These are phyloP conservation scores for Syzygium syzygioides DNA, from an alignment of 441 rosid species.

Conservation along the genomic window DNA sequence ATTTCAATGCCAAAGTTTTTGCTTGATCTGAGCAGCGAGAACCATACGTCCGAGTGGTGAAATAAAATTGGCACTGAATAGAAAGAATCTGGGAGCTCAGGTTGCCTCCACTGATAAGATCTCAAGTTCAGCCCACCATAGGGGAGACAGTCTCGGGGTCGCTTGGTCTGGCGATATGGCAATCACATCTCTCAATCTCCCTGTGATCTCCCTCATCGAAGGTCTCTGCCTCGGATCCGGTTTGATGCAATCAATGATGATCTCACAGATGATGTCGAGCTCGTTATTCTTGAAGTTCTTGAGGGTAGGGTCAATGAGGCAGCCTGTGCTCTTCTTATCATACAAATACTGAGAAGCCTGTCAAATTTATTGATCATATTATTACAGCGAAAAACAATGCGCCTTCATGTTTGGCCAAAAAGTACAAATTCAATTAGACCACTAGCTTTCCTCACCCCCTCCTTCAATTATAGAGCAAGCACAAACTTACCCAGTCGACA, in stretches of 20 bases:
- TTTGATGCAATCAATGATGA: conserved; percentile 49
- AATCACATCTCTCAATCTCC: conserved; percentile 44
- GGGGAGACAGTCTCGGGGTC: conserved; percentile 77
- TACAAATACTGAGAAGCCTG: conserved; percentile 61
- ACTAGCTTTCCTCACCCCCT: not conserved
- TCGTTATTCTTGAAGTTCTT: conserved; percentile 51
- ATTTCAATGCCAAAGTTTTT: not conserved
- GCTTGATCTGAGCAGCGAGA: not conserved
- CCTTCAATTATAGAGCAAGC: not conserved
- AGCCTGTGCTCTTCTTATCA: conserved; percentile 24
- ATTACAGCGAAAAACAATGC: not conserved
- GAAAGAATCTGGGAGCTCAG: conserved; percentile 21
- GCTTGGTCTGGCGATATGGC: conserved; percentile 72
- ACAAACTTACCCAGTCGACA: conserved; percentile 65
- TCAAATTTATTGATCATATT: not conserved
- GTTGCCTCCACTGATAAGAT: conserved; percentile 76
- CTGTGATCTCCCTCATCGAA: conserved; percentile 42
- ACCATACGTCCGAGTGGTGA: not conserved
- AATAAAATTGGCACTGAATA: conserved; percentile 3
- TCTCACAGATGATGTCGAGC: conserved; percentile 53
- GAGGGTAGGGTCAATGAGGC: conserved; percentile 58
- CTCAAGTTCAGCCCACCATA: conserved; percentile 98
- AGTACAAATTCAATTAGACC: not conserved
- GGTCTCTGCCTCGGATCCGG: conserved; percentile 50
- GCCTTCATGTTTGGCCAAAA: not conserved